Percentiles rank a stretch among this genome's conserved stretches.
These are phyloP conservation scores for Coemansia sp. DNA, from an alignment of 192 early-diverging fungal genomes.

Conservation along the genomic window DNA sequence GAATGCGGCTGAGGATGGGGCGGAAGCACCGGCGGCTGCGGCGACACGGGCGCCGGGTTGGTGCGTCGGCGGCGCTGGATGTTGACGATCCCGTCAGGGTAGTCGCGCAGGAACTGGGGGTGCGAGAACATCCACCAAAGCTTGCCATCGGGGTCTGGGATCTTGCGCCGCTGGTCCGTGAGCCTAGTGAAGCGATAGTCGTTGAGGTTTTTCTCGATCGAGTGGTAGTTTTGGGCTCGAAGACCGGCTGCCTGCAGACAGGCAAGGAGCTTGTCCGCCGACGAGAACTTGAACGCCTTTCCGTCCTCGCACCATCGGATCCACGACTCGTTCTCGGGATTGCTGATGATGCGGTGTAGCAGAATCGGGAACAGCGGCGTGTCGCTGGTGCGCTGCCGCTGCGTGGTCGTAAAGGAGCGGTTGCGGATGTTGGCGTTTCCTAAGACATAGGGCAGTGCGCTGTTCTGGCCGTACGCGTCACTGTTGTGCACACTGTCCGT, in stretches of 20 bases:
- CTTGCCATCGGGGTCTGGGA: constrained; percentile 40
- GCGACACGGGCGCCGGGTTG: constrained; percentile 38
- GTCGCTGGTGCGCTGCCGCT: constrained; percentile 53
- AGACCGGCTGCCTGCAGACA: constrained; percentile 43
- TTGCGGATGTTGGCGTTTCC: constrained; percentile 54
- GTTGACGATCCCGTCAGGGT: constrained; percentile 46
- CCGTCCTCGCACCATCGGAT: constrained; percentile 54
- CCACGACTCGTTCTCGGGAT: constrained; percentile 45
- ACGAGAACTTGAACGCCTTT: constrained; percentile 51
- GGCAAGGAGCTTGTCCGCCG: constrained; percentile 43
- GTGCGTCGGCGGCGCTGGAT: constrained; percentile 50
- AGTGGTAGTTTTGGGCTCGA: constrained; percentile 54
- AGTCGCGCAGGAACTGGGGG: constrained; percentile 44
- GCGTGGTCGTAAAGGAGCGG: constrained; percentile 37
- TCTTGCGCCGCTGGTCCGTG: constrained; percentile 50
- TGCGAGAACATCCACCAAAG: constrained; percentile 56
- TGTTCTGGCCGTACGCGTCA: constrained; percentile 6
- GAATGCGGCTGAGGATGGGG: constrained; percentile 10
- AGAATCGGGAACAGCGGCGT: constrained; percentile 53
- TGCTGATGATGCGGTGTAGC: constrained; percentile 50
- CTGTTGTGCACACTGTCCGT: constrained; percentile 32
- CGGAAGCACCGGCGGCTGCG: constrained; percentile 22
- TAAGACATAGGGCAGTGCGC: constrained; percentile 39
- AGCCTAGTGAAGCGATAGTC: constrained; percentile 50
- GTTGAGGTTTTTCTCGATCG: constrained; percentile 54